A percentile compares a stretch with the other conserved stretches of the same genome.
These are phyloP conservation scores for Exutisphaerella laricina DNA, from an alignment of 2,329 filamentous ascomycete genomes.

Conservation along the genomic window DNA sequence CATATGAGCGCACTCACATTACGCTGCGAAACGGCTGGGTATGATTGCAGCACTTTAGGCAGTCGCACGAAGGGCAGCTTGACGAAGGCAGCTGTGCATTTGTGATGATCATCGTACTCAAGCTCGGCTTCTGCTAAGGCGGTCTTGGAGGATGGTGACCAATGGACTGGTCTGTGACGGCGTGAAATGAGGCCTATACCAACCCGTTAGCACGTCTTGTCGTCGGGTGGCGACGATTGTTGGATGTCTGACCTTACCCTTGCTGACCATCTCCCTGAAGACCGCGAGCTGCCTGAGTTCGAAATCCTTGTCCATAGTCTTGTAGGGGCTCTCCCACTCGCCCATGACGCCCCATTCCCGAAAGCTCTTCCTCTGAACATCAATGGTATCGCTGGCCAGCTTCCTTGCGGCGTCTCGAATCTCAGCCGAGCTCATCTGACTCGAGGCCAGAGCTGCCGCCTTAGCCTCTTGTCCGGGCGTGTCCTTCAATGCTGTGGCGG, in stretches of 20 bases:
- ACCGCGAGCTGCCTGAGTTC: conserved; percentile 69
- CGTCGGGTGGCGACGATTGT: no score
- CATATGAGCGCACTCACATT: conserved; percentile 79
- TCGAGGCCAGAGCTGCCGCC: conserved; percentile 28
- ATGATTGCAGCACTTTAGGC: conserved; percentile 37
- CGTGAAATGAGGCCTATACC: conserved; percentile 63
- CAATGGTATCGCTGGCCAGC: conserved; percentile 63
- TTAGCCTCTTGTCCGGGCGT: conserved; percentile 27
- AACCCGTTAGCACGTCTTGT: conserved; percentile 4
- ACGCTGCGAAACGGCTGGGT: conserved; percentile 39
- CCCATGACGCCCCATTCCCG: conserved; percentile 70
- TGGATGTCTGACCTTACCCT: conserved; percentile 34
- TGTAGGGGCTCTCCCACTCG: conserved; percentile 72
- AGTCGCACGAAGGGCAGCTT: conserved; percentile 62
- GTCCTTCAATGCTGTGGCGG: conserved; percentile 37
- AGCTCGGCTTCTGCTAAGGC: conserved; percentile 79
- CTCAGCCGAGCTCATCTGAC: conserved; percentile 43
- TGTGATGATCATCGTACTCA: conserved; percentile 72
- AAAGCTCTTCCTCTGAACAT: conserved; percentile 69
- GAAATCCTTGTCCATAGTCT: conserved; percentile 70
- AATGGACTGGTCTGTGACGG: conserved; percentile 77
- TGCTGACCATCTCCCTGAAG: conserved; percentile 68
- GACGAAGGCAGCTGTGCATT: conserved; percentile 70
- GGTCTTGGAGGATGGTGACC: conserved; percentile 73
- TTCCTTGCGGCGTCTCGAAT: conserved; percentile 60